Percentiles rank a stretch among this genome's conserved stretches.
Conservation (phyloP, 1,139 yeast species). For the Sugiyamaella grinbergsii region DNA sequence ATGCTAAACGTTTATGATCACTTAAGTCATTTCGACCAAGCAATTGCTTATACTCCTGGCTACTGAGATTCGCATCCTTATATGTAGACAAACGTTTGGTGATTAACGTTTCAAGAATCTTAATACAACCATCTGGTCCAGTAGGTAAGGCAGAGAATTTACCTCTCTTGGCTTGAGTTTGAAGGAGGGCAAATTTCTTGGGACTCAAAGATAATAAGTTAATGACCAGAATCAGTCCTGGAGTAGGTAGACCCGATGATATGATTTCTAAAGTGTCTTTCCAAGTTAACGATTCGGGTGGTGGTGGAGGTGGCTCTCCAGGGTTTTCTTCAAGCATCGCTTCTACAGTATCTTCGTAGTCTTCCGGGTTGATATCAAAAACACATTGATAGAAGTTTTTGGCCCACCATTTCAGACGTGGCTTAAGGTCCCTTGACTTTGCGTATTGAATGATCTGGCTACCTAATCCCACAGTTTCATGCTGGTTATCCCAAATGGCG, state of each 20-base stretch:
- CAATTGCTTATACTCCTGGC: slow-evolving; percentile 36
- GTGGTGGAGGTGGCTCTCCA: slow-evolving; percentile 25
- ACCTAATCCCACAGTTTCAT: slow-evolving; percentile 61
- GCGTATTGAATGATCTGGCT: slow-evolving; percentile 52
- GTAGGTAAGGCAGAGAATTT: slow-evolving; percentile 27
- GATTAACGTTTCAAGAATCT: slow-evolving; percentile 29
- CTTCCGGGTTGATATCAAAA: slow-evolving; percentile 45
- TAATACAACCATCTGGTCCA: slow-evolving; percentile 22
- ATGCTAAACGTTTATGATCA: slow-evolving; percentile 30
- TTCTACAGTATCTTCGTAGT: slow-evolving; percentile 38
- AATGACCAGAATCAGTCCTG: slow-evolving; percentile 46
- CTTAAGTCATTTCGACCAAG: slow-evolving; percentile 22
- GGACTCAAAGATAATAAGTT: slow-evolving; percentile 41
- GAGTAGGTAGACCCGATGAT: slow-evolving; percentile 47
- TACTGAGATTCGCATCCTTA: slow-evolving; percentile 37
- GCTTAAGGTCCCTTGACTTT: slow-evolving; percentile 44
- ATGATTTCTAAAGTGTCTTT: slow-evolving; percentile 35
- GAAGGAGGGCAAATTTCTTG: slow-evolving; percentile 29
- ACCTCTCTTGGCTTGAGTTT: slow-evolving; percentile 31
- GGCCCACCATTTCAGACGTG: slow-evolving; percentile 67
- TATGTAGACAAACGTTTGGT: slow-evolving; percentile 34
- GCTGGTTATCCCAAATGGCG: slow-evolving; percentile 55
- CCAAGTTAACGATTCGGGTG: slow-evolving; percentile 30
- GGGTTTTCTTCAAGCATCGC: slow-evolving; percentile 20
- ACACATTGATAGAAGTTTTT: slow-evolving; percentile 50